Evolutionary conservation across 495 filamentous ascomycete species (phyloP).

Genomic region (Penicillium coffeae): DNA sequence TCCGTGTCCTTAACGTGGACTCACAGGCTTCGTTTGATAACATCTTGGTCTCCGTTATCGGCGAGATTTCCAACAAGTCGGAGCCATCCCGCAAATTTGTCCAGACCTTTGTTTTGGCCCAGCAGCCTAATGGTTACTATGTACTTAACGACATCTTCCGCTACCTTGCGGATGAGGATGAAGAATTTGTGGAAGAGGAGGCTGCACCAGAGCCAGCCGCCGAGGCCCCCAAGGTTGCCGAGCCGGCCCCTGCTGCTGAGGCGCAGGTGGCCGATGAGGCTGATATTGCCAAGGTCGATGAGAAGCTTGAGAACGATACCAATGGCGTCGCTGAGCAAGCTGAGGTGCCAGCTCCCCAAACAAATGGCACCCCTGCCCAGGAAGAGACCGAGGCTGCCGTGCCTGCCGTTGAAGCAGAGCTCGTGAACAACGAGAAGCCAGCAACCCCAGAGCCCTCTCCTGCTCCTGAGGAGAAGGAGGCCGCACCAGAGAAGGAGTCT

Average conservation of each 20-base stretch:
- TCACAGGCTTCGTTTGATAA: constrained; percentile 87
- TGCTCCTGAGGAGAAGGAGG: constrained; percentile 33
- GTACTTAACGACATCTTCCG: constrained; percentile 97
- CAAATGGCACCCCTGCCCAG: constrained; percentile 39
- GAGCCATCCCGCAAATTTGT: constrained; percentile 89
- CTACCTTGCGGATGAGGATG: constrained; percentile 78
- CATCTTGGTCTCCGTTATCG: constrained; percentile 96
- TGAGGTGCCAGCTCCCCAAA: constrained; percentile 33
- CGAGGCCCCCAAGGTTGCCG: constrained; percentile 27
- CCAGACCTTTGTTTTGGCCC: constrained; percentile 96
- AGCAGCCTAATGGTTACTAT: constrained; percentile 96
- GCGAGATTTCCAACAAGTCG: constrained; percentile 92
- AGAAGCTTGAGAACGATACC: constrained; percentile 52
- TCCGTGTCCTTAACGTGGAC: constrained; percentile 96
- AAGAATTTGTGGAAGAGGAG: constrained; percentile 65
- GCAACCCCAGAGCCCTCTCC: constrained; percentile 48
- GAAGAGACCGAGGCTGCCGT: constrained; percentile 28
- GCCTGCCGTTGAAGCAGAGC: constrained; percentile 44
- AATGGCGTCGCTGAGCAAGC: constrained; percentile 27
- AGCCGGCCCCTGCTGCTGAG: constrained; percentile 27
- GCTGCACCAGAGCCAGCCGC: constrained; percentile 40
- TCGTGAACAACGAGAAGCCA: constrained; percentile 49
- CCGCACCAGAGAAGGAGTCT: constrained; percentile 51
- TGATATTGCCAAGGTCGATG: constrained; percentile 51
- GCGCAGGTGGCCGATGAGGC: constrained; percentile 29